Base-by-base conservation (phyloP, 495 filamentous ascomycete genomes). In the Hypoxylon perforatum region DNA sequence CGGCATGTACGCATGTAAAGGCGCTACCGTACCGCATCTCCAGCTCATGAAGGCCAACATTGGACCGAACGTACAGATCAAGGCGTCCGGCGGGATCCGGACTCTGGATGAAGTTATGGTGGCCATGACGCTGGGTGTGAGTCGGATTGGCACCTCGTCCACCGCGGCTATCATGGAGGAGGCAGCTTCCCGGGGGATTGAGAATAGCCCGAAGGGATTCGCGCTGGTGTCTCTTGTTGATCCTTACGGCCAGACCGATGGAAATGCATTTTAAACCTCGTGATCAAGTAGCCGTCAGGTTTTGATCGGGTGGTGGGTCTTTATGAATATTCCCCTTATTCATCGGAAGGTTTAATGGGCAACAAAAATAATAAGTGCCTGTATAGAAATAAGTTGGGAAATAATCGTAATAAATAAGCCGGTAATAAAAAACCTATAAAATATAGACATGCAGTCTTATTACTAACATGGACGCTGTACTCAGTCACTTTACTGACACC, bases 11-110 rank as follows among this genome's bases (percentile, higher is more conserved):
- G 77, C 78, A 44, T 87, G 84, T 52, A 71, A 75, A 11, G 85
- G 84, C 0, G 82, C 82, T 0, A 86, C 84, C 3, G 61, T 81
- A 25, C 48, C 58, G 30, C 76, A 84, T 63, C 67, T 89, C 15
- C 78, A 79, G 72, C 50, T 88, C 10, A 89, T 87, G 85, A 76
- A 80, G 57, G 69, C 82, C 54, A 74, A 80, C 28, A 73, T 78
- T 12, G 77, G 77, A 0, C 58, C 75, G 0, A 68, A 77, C 1
- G 79, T 87, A 1, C 80, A 82, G 64, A 79, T 87, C 47, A 88
- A 88, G 72, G 85, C 84, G 19, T 82, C 85, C 0, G 85, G 85
- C 3, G 84, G 85, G 36, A 79, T 88, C 44, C 73, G 71, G 42
- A 81, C 75, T 7, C 61, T 84, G 36, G 80, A 84, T 69, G 80